Percentiles rank a stretch among this genome's conserved stretches.
These are phyloP conservation scores for Cyclotella choctawhatcheeana DNA, from an alignment of 108 stramenopile genomes.

Conservation along the genomic window DNA sequence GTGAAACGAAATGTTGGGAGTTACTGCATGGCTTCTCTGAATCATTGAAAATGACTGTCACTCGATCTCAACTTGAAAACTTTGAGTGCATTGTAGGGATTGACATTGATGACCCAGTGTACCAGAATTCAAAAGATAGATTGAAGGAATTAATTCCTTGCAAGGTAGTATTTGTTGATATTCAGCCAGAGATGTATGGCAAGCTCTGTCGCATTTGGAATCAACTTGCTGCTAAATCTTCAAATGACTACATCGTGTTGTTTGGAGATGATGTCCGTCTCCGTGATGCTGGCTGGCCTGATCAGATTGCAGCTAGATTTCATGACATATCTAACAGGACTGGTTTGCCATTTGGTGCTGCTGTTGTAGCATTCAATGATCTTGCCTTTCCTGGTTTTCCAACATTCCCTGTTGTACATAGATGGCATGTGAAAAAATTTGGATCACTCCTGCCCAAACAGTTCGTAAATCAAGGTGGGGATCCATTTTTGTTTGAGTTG, in stretches of 20 bases:
- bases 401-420: conserved; percentile 52
- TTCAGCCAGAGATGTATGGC: conserved; percentile 39
- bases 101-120: conserved; percentile 39
- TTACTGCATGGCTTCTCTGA: conserved; percentile 15
- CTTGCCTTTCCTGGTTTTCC: conserved; percentile 43
- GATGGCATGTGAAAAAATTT: conserved; percentile 44
- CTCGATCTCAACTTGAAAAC: not conserved
- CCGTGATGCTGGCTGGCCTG: conserved; percentile 35
- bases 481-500: conserved; percentile 48
- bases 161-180: conserved; percentile 43
- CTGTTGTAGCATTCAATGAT: conserved; percentile 53
- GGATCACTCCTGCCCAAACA: conserved; percentile 24
- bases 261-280: conserved; percentile 29
- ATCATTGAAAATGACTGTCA: conserved; percentile 32
- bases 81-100: conserved; percentile 49
- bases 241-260: conserved; percentile 33
- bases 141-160: conserved; percentile 9
- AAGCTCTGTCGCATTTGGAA: conserved; percentile 53
- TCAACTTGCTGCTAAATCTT: conserved; percentile 17
- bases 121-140: conserved; percentile 13
- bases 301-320: conserved; percentile 29
- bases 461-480: conserved; percentile 53
- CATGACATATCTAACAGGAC: conserved; percentile 6
- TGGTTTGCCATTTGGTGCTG: conserved; percentile 48
- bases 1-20: conserved; percentile 29